Evolutionary conservation across 78 protist species (phyloP).

Genomic region (Planoprotostelium fungivorum): DNA sequence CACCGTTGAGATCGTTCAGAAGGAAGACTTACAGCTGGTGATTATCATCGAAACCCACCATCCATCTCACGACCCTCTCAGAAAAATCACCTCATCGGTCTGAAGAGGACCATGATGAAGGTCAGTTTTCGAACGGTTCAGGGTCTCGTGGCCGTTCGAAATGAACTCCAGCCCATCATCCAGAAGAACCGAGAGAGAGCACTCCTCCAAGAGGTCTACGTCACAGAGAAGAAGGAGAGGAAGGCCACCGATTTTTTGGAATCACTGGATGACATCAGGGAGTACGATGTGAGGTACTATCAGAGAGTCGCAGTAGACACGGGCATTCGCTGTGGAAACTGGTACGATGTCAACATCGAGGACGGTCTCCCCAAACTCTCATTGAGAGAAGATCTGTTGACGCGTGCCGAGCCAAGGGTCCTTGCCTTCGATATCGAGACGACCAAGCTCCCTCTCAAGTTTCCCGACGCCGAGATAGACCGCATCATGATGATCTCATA

Average conservation of each 20-base stretch:
- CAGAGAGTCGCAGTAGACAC: conserved; percentile 90
- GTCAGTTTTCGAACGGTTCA: conserved; percentile 63
- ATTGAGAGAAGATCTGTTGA: conserved; percentile 12
- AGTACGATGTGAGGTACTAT: conserved; percentile 96
- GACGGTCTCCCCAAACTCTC: background rate
- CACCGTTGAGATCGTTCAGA: conserved; percentile 40
- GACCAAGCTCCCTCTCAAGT: conserved; percentile 93
- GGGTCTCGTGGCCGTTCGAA: conserved; percentile 54
- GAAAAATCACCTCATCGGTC: conserved; percentile 90
- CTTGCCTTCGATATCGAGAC: conserved; percentile 99
- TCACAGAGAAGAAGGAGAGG: background rate
- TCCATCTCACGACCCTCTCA: background rate
- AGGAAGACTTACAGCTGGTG: conserved; percentile 84
- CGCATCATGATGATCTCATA: conserved; percentile 98
- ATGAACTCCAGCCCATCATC: conserved; percentile 20
- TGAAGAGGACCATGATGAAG: conserved; percentile 58
- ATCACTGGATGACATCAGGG: conserved; percentile 78
- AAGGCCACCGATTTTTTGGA: conserved; percentile 43
- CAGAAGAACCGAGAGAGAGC: conserved; percentile 7
- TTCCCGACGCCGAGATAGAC: conserved; percentile 88
- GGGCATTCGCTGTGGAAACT: conserved; percentile 52
- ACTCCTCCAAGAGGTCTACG: conserved; percentile 3
- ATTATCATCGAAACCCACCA: background rate
- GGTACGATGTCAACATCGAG: conserved; percentile 57
- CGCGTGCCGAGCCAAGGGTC: conserved; percentile 82